Evolutionary conservation across 495 filamentous ascomycete genomes (phyloP), one percentile per base, ranked within the genome.

Genomic region (Aspergillus carlsbadensis): DNA sequence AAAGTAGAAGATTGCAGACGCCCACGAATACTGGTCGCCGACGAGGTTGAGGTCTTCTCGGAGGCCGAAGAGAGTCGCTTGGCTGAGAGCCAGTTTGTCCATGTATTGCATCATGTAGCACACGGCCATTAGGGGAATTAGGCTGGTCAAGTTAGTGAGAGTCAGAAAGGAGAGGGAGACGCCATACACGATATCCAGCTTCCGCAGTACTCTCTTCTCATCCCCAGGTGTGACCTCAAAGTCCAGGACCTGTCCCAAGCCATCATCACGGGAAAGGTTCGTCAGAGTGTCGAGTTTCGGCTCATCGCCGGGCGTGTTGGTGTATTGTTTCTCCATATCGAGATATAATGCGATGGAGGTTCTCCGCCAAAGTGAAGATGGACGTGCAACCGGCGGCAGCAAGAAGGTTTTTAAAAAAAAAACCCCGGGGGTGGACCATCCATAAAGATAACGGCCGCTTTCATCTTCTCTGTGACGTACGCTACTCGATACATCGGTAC

Each of bases 1-100:
- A 55, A 81, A 74, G 55, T 77, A 81, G 62, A 81, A 80, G 48
- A 81, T 65, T 6, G 68, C 66, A 3, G 70, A 73, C 7, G 75
- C 56, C 78, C 79, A 81, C 21, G 70, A 72, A 51, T 81, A 82
- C 56, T 83, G 49, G n/a, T 41, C 67, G 14, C 74, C 72, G 22
- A 67, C 57, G 1, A 81, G 69, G 18, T 69, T 37, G 64, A 53
- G 40, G 26, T 58, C 56, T 22, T 43, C 33, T 36, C 48, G 20
- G 10, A 58, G 6, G 15, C 36, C 34, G 10, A 58, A 35, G 15
- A 53, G 49, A 10, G 56, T 44, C 17, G 56, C 33, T 15, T 58
- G 36, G n/a, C 56, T 45, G 2, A 58, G 42, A 5, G 56, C 36
- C 13, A 47, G 8, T 29, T 53, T 58, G 41, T 58, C 56, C 31